Evolutionary conservation across 768 basidiomycete genomes (phyloP).

Genomic region (Suillus placidus): DNA sequence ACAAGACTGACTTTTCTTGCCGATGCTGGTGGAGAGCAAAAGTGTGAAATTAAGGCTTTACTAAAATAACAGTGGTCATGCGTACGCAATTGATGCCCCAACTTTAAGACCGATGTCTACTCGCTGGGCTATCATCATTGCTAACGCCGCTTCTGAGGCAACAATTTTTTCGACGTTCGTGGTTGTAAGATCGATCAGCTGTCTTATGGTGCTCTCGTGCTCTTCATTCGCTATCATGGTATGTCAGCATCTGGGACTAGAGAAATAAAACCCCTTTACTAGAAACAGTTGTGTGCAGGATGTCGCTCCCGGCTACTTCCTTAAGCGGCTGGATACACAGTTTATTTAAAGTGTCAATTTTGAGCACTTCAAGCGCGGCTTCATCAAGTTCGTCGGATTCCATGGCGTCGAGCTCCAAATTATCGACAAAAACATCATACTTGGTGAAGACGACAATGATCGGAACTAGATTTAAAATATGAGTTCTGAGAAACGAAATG

Average conservation of each 20-base stretch:
- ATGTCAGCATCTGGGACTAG: background rate
- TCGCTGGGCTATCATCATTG: constrained; percentile 13
- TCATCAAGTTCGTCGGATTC: too few relatives aligned
- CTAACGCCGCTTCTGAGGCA: constrained; percentile 10
- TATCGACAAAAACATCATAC: too few relatives aligned
- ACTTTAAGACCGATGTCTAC: constrained; percentile 11
- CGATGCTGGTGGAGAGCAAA: background rate
- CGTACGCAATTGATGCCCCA: constrained; percentile 9
- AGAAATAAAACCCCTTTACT: background rate
- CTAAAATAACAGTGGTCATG: background rate
- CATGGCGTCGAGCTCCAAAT: too few relatives aligned
- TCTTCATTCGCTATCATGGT: constrained; percentile 2
- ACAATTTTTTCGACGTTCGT: constrained; percentile 12
- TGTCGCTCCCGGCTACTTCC: constrained; percentile 2
- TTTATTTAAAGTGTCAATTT: background rate
- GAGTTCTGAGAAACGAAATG: too few relatives aligned
- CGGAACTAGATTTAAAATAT: too few relatives aligned
- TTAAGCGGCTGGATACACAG: constrained; percentile 10
- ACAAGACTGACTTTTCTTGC: constrained; percentile 13
- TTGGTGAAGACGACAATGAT: too few relatives aligned
- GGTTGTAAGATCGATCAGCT: constrained; percentile 11
- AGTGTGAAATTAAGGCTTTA: background rate
- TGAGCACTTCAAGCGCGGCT: too few relatives aligned
- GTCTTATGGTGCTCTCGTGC: constrained; percentile 7
- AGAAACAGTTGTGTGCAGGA: constrained; percentile 11